Evolutionary conservation across 192 early-diverging fungal genomes (phyloP), one percentile per base, ranked within the genome.

Genomic region (Gaertneriomyces sp.): DNA sequence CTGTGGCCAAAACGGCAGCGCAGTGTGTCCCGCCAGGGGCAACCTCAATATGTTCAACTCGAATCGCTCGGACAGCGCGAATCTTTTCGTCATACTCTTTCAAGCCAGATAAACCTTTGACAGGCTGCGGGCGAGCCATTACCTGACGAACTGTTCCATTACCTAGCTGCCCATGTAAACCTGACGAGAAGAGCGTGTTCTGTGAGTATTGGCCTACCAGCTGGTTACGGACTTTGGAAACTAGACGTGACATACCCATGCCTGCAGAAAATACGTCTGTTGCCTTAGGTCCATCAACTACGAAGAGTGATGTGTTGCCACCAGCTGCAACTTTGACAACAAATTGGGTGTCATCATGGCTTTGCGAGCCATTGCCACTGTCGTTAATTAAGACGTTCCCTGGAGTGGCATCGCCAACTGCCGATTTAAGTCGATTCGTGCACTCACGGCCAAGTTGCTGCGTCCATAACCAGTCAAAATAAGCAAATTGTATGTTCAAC

Each of bases 91-190:
- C 47, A 58, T 72, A 80, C 54, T 76, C 72, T 10, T 25, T 43
- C 19, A 74, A 60, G 7, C 64, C 54, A 7, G 65, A 71, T n/a
- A 80, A 53, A 10, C 47, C 39, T 12, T 64, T 58, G 38, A 80
- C 43, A 20, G 42, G 63, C 17, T 50, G 45, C 6, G 71, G 73
- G 5, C 43, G 14, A 55, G 58, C 56, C 6, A 51, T 49, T 8
- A 75, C 45, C 45, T 79, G 77, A 8, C 55, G 4, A 43, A 60
- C 75, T 42, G 61, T 49, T 12, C 74, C 77, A 42, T 60, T 52
- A 19, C 77, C 77, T 4, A 79, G 68, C 58, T 79, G 77, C 10
- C 78, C 75, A 47, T 72, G 64, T n/a, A 73, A 60, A 38, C 69
- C 60, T 63, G 54, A 9, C 19, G 11, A 20, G 17, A 49, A 58